Conservation (phyloP, 192 early-diverging fungal genomes). For the Diversispora epigaea region DNA sequence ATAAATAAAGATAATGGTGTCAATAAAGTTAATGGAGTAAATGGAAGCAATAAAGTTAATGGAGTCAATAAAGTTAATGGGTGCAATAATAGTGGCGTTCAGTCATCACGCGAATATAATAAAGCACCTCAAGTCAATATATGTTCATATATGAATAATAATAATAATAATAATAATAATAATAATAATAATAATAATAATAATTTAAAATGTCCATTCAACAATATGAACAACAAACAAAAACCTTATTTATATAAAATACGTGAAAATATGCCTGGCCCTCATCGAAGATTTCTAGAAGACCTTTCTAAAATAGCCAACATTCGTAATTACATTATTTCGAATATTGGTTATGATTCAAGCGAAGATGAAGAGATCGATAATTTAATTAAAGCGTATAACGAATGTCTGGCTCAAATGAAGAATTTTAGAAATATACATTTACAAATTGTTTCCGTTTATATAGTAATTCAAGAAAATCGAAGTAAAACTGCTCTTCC, state of each 20-base stretch:
- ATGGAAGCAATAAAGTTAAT: too few relatives aligned
- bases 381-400: constrained; percentile 69
- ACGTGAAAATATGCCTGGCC: constrained; percentile 89
- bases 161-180: too few relatives aligned
- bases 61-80: too few relatives aligned
- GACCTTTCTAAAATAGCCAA: constrained; percentile 66
- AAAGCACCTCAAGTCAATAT: too few relatives aligned
- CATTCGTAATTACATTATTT: constrained; percentile 64
- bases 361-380: constrained; percentile 12
- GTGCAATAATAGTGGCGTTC: too few relatives aligned
- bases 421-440: constrained; percentile 88
- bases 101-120: too few relatives aligned
- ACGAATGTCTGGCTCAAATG: constrained; percentile 77
- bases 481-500: constrained; percentile 53
- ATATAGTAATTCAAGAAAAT: constrained; percentile 83
- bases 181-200: too few relatives aligned
- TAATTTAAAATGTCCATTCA: too few relatives aligned
- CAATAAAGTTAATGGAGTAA: too few relatives aligned
- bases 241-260: constrained; percentile 73
- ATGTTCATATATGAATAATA: too few relatives aligned
- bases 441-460: constrained; percentile 87
- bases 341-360: constrained; percentile 32
- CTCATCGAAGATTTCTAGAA: constrained; percentile 83
- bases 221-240: too few relatives aligned
- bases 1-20: too few relatives aligned